phyloP scores from a whole-genome alignment of 106 monocot species.

The Cymbidium sinense region DNA sequence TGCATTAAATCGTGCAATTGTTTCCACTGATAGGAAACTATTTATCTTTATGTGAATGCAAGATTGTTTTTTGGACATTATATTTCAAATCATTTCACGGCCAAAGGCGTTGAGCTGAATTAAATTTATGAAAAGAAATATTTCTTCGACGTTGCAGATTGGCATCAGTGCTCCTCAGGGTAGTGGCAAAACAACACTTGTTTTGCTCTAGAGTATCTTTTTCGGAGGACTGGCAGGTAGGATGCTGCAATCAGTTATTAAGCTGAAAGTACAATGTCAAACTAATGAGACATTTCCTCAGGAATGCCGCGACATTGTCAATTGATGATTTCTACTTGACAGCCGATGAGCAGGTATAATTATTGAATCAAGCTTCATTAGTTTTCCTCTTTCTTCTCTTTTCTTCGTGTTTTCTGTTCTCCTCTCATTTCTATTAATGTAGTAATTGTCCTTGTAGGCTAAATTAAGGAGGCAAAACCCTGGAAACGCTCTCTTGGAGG shows the following conservation, averaged over 20 bases:
- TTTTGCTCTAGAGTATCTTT: constrained; percentile 86
- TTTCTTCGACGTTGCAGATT: constrained; percentile 42
- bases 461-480: constrained; percentile 70
- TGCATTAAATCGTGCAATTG: neutral
- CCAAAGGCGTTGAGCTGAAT: neutral
- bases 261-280: constrained; percentile 3
- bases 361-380: neutral
- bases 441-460: constrained; percentile 30
- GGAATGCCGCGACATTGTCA: constrained; percentile 82
- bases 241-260: neutral
- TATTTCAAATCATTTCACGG: neutral
- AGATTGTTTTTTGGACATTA: neutral
- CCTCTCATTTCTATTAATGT: constrained; percentile 1
- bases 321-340: constrained; percentile 99
- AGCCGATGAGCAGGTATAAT: constrained; percentile 78
- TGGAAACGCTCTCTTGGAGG: constrained; percentile 95
- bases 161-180: constrained; percentile 99
- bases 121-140: neutral
- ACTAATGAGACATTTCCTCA: constrained; percentile 22
- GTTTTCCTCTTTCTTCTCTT: constrained; percentile 2
- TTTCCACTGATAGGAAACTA: neutral
- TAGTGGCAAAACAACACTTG: constrained; percentile 94
- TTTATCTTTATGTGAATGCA: neutral
- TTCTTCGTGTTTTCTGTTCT: neutral
- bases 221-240: constrained; percentile 59